Percentiles rank a stretch among this genome's conserved stretches.
phyloP scores from a whole-genome alignment of 1,139 yeast species.

The Geotrichum phurueaensis region DNA sequence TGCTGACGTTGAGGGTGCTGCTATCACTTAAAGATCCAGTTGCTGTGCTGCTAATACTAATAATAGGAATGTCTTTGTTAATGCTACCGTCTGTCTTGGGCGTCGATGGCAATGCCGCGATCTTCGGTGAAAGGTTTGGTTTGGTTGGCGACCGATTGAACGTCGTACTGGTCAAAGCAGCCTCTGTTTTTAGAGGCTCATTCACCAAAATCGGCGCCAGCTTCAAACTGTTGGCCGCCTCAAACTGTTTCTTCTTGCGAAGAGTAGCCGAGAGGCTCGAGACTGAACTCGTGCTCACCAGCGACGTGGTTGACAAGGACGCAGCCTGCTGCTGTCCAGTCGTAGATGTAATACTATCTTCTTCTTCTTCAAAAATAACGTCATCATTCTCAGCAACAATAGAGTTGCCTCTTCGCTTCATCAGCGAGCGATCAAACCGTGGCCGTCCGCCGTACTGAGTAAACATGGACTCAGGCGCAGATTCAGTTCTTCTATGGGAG shows the following conservation, averaged over 20 bases:
- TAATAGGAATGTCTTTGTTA: neutral
- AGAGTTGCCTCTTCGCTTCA: slow-evolving; percentile 29
- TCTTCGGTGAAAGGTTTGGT: neutral
- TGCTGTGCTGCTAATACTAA: neutral
- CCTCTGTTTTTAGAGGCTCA: neutral
- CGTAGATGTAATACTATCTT: slow-evolving; percentile 7
- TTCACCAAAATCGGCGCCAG: neutral
- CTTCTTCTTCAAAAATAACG: slow-evolving; percentile 23
- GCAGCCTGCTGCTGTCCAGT: slow-evolving; percentile 20
- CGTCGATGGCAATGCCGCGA: neutral
- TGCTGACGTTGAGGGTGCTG: neutral
- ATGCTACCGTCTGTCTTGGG: neutral
- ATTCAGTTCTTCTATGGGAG: slow-evolving; percentile 30
- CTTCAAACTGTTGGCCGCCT: neutral
- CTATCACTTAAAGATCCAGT: neutral
- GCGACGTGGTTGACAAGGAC: slow-evolving; percentile 19
- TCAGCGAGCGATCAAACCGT: slow-evolving; percentile 15
- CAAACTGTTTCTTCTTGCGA: neutral
- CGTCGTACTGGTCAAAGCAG: neutral
- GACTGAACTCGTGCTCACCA: slow-evolving; percentile 14
- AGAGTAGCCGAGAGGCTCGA: slow-evolving; percentile 1
- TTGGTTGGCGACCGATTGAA: neutral
- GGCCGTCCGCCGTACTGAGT: slow-evolving; percentile 17
- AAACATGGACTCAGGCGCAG: slow-evolving; percentile 28
- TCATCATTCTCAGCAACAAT: slow-evolving; percentile 31